Conservation (phyloP, 805 yeast species). For the Cyberlindnera xylosilytica region DNA sequence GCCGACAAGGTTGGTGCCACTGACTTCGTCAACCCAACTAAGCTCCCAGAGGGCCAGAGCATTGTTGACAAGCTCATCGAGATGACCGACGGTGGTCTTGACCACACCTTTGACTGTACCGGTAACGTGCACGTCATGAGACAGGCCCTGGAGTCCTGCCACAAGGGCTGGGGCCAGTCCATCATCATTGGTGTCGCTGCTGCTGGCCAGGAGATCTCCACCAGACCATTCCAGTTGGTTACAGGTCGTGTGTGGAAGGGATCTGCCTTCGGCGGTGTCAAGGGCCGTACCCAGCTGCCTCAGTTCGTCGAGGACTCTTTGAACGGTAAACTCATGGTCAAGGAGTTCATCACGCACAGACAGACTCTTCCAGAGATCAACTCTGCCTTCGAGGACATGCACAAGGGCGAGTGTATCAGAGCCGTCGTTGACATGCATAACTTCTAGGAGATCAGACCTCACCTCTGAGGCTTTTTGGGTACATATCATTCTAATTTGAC, state of each 20-base stretch:
- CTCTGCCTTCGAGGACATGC: constrained; percentile 92
- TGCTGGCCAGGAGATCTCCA: constrained; percentile 93
- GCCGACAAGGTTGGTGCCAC: constrained; percentile 94
- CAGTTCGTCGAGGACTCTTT: constrained; percentile 83
- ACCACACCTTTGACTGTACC: constrained; percentile 95
- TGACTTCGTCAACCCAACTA: constrained; percentile 82
- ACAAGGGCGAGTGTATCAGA: constrained; percentile 89
- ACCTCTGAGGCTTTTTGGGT: neutral
- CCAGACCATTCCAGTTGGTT: constrained; percentile 98
- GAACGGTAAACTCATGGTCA: constrained; percentile 79
- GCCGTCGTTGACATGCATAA: constrained; percentile 63
- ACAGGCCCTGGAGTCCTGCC: constrained; percentile 93
- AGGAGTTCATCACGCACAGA: constrained; percentile 92
- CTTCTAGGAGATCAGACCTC: constrained; percentile 4
- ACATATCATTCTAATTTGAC: neutral
- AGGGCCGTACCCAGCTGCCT: constrained; percentile 95
- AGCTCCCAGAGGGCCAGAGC: constrained; percentile 70
- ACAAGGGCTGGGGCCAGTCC: constrained; percentile 98
- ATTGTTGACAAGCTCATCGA: constrained; percentile 80
- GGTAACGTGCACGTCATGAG: constrained; percentile 97
- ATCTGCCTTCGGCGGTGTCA: constrained; percentile 99
- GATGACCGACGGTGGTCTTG: constrained; percentile 96
- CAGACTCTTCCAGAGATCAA: constrained; percentile 76
- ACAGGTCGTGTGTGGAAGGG: constrained; percentile 99
- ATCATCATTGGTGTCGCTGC: constrained; percentile 97